Evolutionary conservation across 805 yeast species (phyloP), one percentile per base, ranked within the genome.

Genomic region (Candida insectalens): DNA sequence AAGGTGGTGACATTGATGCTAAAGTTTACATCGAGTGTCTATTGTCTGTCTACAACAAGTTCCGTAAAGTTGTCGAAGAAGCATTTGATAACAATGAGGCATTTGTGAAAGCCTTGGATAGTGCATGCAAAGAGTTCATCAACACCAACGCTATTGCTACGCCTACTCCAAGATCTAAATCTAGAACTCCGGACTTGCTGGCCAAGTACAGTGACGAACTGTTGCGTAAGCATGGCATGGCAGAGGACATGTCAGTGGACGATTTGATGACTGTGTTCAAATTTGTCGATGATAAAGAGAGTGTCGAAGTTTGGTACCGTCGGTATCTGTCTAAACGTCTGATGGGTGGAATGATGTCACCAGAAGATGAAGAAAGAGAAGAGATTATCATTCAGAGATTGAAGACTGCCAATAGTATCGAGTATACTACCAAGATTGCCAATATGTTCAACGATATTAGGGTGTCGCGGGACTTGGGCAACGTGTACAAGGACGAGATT

Each of bases 381-480:
- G 89, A 84, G 44, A 60, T 72, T 37, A 77, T 92, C 42, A 84
- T 92, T 40, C 84, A 85, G 48, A 74, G 83, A 48, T 69, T 92
- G 44, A 94, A 87, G 54, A 81, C 82, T 37, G 94, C 82, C 39
- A 89, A 92, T 57, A 85, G 94, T 14, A 67, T 79, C 53, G 97
- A 92, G 51, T 92, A 89, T 56, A 88, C 97, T 1, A 79, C 84
- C 35, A 89, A 88, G 56, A 83, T 92, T 57, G 83, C 95, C 16
- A 83, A 87, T 47, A 92, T 92, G 99, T 88, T 92, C 56, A 83
- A 81, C 53, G 98, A 92, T 59, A 84, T 92, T 66, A 73, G 81
- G 46, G 72, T 89, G 3, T 83, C 95, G 0, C 74, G 74, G 40
- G 89, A 84, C 36, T 65, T 92, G 51, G 82, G 77, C 46, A 42